phyloP scores from a whole-genome alignment of 1,284 basidiomycete genomes.

The Paramarasmius palmivorus region DNA sequence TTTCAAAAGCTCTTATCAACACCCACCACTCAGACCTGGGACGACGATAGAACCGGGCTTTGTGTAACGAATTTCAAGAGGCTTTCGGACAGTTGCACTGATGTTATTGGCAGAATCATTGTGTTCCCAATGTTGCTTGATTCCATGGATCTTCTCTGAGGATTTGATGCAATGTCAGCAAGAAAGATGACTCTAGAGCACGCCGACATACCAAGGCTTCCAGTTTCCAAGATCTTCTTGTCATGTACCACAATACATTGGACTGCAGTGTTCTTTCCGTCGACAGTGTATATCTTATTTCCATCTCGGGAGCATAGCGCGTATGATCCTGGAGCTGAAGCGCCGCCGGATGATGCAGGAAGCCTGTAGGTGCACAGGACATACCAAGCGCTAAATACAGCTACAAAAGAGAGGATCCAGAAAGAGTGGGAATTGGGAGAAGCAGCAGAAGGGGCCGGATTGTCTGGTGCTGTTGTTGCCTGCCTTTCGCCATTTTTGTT shows the following conservation, averaged over 20 bases:
- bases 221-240: constrained; percentile 50
- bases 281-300: constrained; percentile 60
- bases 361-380: neutral
- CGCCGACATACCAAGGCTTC: constrained; percentile 50
- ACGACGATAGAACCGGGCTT: constrained; percentile 57
- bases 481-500: constrained; percentile 5
- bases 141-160: constrained; percentile 47
- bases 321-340: constrained; percentile 33
- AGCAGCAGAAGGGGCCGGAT: neutral
- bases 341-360: neutral
- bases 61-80: constrained; percentile 48
- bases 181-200: neutral
- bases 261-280: constrained; percentile 43
- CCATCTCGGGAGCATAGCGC: constrained; percentile 59
- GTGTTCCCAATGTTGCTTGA: constrained; percentile 41
- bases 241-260: constrained; percentile 63
- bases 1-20: neutral
- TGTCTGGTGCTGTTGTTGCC: neutral
- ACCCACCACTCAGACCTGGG: constrained; percentile 67
- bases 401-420: neutral
- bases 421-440: neutral
- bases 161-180: neutral
- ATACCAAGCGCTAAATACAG: neutral
- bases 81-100: constrained; percentile 18
- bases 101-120: neutral